Evolutionary conservation across 2,329 filamentous ascomycete species (phyloP), one percentile per base, ranked within the genome.

Genomic region (Cryphonectria nitschkei): DNA sequence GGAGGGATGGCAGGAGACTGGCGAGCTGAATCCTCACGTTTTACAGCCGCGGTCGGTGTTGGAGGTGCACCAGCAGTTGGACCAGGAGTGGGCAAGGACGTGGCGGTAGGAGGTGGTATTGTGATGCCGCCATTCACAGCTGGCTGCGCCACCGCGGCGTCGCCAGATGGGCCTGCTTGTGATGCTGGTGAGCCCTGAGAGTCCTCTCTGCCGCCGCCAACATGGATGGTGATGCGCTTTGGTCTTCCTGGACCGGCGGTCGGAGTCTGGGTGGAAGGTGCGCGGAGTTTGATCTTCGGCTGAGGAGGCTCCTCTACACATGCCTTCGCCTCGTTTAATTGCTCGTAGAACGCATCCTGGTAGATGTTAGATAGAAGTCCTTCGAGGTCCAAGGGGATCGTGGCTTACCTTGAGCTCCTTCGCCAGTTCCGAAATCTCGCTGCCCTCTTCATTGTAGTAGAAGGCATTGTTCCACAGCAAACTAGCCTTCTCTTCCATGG

Each of bases 371-470:
- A 73, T 0, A 22, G 9, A 8, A 16, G 37, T 14, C 37, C 22
- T n/a, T 26, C 26, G 16, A 56, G n/a, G 22, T 32, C 6, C 3
- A 61, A 29, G 29, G 50, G 22, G 39, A 14, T 52, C 13, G 76
- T 65, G 60, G 66, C 78, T 65, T 82, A 93, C 93, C 88, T 97
- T 91, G 8, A 98, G 87, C 72, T 96, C 90, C 65, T 90, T 88
- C 0, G 94, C 93, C 72, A 96, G 84, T 32, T 88, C 85, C 74
- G 90, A 93, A 67, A 97, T 95, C 22, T 94, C 92, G 77, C 95
- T 97, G 4, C 92, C 93, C 77, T 97, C 94, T 79, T 97, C 93
- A 75, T 98, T 98, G 84, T 95, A 98, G 71, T 91, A 91, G 76
- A 90, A 92, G 0, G 94, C 94, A 80, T 98, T 98, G 65, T 87